Percentiles rank a stretch among this genome's conserved stretches.
These are phyloP conservation scores for Cladochytrium replicatum DNA, from an alignment of 192 early-diverging fungal species.

Conservation along the genomic window DNA sequence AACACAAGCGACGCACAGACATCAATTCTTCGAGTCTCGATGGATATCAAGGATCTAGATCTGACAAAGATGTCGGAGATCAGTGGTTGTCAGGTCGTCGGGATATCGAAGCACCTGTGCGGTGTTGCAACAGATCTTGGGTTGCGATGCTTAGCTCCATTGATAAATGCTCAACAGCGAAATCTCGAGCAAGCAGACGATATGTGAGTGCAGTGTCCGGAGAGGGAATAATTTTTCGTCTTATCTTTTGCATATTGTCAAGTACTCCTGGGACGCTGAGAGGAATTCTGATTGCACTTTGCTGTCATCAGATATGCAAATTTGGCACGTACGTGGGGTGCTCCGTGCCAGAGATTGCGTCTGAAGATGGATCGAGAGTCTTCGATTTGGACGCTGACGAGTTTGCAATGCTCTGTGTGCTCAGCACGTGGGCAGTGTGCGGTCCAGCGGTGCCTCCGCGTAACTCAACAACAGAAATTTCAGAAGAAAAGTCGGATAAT, in stretches of 20 bases:
- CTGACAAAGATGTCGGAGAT: conserved; percentile 38
- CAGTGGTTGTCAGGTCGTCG: conserved; percentile 47
- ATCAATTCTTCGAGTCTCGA: conserved; percentile 31
- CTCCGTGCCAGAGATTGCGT: too few relatives aligned
- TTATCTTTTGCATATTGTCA: conserved; percentile 7
- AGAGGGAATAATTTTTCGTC: not conserved
- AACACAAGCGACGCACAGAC: conserved; percentile 1
- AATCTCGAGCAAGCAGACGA: conserved; percentile 19
- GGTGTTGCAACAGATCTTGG: conserved; percentile 83
- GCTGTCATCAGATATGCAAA: conserved; percentile 78
- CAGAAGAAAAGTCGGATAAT: conserved; percentile 12
- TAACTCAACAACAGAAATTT: conserved; percentile 1
- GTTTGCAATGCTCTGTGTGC: conserved; percentile 54
- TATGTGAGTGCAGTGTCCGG: conserved; percentile 4
- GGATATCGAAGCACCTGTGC: conserved; percentile 83
- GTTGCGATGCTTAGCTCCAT: conserved; percentile 57
- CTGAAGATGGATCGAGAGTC: too few relatives aligned
- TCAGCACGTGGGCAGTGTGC: conserved; percentile 74
- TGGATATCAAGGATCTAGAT: conserved; percentile 82
- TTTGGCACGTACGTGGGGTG: conserved; percentile 66
- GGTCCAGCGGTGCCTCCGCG: conserved; percentile 15
- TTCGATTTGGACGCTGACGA: conserved; percentile 40
- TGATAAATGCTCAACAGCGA: conserved; percentile 7
- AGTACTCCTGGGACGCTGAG: conserved; percentile 32
- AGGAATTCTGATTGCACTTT: conserved; percentile 75